phyloP scores from a whole-genome alignment of 179 eudicot genomes.

The Heliamphora pulchella region DNA sequence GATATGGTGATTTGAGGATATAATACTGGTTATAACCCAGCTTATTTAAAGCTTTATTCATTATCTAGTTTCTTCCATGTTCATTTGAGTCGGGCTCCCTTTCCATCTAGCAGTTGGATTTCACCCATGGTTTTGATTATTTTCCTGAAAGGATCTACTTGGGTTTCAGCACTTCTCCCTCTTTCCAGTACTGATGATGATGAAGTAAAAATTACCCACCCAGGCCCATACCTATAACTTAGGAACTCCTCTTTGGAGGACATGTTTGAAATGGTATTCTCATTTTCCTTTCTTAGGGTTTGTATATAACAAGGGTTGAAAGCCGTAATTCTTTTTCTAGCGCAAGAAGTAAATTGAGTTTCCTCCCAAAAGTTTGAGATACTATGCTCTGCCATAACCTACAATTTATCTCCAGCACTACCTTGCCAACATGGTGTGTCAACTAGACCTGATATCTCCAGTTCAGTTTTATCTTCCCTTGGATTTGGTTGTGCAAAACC shows the following conservation, averaged over 20 bases:
- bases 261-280: neutral
- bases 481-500: neutral
- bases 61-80: neutral
- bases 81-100: neutral
- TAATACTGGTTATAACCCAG: neutral
- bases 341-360: neutral
- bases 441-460: neutral
- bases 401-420: neutral
- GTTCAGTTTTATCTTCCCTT: neutral
- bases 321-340: neutral
- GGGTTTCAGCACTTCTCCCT: neutral
- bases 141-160: neutral
- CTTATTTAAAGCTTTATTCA: neutral
- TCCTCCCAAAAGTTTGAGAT: neutral
- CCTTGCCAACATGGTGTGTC: neutral
- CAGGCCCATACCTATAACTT: neutral
- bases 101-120: neutral
- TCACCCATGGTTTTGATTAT: neutral
- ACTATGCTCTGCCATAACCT: neutral
- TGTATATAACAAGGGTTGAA: neutral
- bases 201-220: neutral
- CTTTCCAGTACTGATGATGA: neutral
- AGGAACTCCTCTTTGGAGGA: neutral
- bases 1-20: neutral
- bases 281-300: neutral